Percentiles rank a stretch among this genome's conserved stretches.
These are phyloP conservation scores for Albifimbria verrucaria DNA, from an alignment of 2,329 filamentous ascomycete genomes.

Conservation along the genomic window DNA sequence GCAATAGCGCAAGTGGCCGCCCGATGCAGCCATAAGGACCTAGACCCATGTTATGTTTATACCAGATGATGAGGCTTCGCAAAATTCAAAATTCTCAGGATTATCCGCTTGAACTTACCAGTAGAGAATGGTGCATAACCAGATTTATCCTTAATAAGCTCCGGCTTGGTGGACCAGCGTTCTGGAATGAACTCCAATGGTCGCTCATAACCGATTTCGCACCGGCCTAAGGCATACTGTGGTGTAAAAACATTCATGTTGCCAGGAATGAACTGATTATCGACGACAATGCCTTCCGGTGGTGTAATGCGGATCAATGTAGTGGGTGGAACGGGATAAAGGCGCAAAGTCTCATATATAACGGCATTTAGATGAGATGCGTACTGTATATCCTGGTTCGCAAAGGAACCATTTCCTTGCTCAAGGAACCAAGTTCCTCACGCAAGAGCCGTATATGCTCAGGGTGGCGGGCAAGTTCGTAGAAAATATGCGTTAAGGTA, in stretches of 20 bases:
- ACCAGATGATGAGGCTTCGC: background rate
- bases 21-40: conserved; percentile 1
- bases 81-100: no score
- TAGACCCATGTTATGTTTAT: background rate
- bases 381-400: conserved; percentile 2
- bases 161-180: conserved; percentile 27
- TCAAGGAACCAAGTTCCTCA: background rate
- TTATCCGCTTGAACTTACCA: conserved; percentile 14
- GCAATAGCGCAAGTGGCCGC: background rate
- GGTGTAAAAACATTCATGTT: conserved; percentile 26
- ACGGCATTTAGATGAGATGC: conserved; percentile 24
- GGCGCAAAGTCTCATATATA: conserved; percentile 34
- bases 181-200: conserved; percentile 29
- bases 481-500: conserved; percentile 27
- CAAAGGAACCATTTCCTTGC: background rate
- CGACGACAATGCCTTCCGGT: conserved; percentile 29
- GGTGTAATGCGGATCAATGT: conserved; percentile 31
- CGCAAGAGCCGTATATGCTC: conserved; percentile 5
- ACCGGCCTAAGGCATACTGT: conserved; percentile 9
- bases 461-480: conserved; percentile 24
- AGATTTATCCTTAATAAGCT: conserved; percentile 19
- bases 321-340: conserved; percentile 30
- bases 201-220: conserved; percentile 5
- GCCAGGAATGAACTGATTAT: conserved; percentile 30
- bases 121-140: conserved; percentile 23